Evolutionary conservation across 352 stramenopile species (phyloP), one percentile per base, ranked within the genome.

Genomic region (Phytophthora melonis): DNA sequence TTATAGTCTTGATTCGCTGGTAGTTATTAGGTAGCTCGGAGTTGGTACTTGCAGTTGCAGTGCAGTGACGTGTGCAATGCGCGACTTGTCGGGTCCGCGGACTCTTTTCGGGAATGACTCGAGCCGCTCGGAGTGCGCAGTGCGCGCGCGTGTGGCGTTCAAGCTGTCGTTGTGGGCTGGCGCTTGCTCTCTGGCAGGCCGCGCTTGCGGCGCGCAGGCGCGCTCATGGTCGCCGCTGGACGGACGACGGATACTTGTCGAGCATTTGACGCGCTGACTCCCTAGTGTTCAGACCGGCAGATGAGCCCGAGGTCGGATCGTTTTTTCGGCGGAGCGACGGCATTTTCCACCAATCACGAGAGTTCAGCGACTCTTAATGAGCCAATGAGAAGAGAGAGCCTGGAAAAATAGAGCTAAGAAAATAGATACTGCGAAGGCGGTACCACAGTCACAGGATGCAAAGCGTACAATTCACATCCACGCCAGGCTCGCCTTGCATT

Each of bases 71-170:
- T 21, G 57, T 49, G 58, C 27, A n/a, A 57, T 11, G 61, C 32
- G 23, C 21, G 50, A 74, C 60, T 66, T 65, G 65, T 78, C 45
- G 7, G 60, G 27, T 45, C 60, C 45, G 68, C 61, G 55, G 57
- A 72, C 66, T 64, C 57, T 75, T 78, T 78, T 78, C 60, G 34
- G 60, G 66, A 75, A 74, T 78, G 71, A 60, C 23, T 45, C 19
- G n/a, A 18, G 19, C 14, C 49, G 21, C 19, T 66, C 55, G 39
- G 45, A 56, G 27, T 63, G 47, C 21, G 18, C 36, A 45, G 36
- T 45, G 36, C 13, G 10, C 13, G 36, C 13, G 36, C 36, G 30
- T 6, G 23, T 25, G 23, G 23, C 23, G 23, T 25, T 25, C 23
- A 25, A 25, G 30, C 30, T 34, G 30, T 34, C 30, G 30, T 34